Evolutionary conservation across 257 asterid species (phyloP).

Genomic region (Phtheirospermum japonicum): DNA sequence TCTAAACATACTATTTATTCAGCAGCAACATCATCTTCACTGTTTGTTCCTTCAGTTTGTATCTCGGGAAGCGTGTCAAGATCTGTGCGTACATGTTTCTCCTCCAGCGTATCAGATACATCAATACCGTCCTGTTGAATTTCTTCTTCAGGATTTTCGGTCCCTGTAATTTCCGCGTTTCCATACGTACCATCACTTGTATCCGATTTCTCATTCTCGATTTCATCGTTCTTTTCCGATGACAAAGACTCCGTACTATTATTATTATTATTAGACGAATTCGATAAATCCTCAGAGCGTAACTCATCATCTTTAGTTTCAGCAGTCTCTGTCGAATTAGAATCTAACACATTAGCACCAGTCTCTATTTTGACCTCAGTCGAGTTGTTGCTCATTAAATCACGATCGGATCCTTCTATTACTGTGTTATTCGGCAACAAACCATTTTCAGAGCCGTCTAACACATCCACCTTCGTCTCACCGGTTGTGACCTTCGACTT

Average conservation of each 20-base stretch:
- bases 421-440: constrained; percentile 37
- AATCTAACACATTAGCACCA: constrained; percentile 15
- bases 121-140: constrained; percentile 54
- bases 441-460: constrained; percentile 26
- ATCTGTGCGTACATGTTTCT: constrained; percentile 51
- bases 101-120: constrained; percentile 46
- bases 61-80: constrained; percentile 64
- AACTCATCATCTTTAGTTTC: constrained; percentile 33
- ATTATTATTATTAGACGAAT: constrained; percentile 21
- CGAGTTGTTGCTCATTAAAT: constrained; percentile 29
- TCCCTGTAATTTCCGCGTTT: constrained; percentile 26
- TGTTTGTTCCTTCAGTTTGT: constrained; percentile 57
- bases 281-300: constrained; percentile 29
- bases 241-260: constrained; percentile 22
- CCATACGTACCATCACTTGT: constrained; percentile 40
- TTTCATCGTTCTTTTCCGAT: constrained; percentile 31
- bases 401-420: constrained; percentile 31
- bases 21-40: constrained; percentile 58
- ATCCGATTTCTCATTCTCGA: constrained; percentile 38
- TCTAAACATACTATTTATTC: constrained; percentile 43
- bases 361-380: constrained; percentile 25
- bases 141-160: constrained; percentile 53
- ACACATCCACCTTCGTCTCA: constrained; percentile 28
- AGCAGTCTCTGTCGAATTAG: constrained; percentile 29
- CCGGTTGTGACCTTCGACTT: constrained; percentile 30